These are phyloP conservation scores for Aureobasidium lini DNA, from an alignment of 2,329 filamentous ascomycete genomes.

Conservation along the genomic window DNA sequence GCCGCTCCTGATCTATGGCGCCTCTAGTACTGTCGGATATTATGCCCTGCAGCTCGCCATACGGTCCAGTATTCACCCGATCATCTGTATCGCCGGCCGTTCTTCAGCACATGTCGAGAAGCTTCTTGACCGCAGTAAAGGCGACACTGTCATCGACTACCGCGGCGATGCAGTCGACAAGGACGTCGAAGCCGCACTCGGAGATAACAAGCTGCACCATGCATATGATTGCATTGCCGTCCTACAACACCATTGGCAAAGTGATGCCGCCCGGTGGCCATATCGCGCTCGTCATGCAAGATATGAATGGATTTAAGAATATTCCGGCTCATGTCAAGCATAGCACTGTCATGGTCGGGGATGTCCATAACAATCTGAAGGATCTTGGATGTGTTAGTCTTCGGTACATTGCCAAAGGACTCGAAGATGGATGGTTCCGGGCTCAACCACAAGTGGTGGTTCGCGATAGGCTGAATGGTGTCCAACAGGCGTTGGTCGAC, in stretches of 20 bases:
- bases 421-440: constrained; percentile 35
- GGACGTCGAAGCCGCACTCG: constrained; percentile 24
- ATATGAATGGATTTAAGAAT: not conserved
- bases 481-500: constrained; percentile 47
- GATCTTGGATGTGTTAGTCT: no score
- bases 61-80: not conserved
- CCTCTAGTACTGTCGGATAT: not conserved
- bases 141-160: constrained; percentile 53
- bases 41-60: not conserved
- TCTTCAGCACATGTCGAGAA: not conserved
- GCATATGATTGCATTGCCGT: constrained; percentile 15
- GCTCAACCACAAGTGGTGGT: constrained; percentile 38
- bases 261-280: constrained; percentile 30
- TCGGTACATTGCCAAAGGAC: not conserved
- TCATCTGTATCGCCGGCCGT: not conserved
- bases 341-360: not conserved
- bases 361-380: constrained; percentile 22
- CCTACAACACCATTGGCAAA: constrained; percentile 31
- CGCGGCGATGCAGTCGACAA: constrained; percentile 41
- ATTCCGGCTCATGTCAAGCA: constrained; percentile 18
- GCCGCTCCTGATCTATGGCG: not conserved
- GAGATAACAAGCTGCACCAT: not conserved
- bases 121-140: constrained; percentile 32
- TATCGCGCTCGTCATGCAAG: constrained; percentile 27
- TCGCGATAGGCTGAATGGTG: constrained; percentile 46